Percentiles rank a stretch among this genome's conserved stretches.
Evolutionary conservation across 2,329 filamentous ascomycete genomes (phyloP).

Genomic region (Aspergillus quadricinctus): DNA sequence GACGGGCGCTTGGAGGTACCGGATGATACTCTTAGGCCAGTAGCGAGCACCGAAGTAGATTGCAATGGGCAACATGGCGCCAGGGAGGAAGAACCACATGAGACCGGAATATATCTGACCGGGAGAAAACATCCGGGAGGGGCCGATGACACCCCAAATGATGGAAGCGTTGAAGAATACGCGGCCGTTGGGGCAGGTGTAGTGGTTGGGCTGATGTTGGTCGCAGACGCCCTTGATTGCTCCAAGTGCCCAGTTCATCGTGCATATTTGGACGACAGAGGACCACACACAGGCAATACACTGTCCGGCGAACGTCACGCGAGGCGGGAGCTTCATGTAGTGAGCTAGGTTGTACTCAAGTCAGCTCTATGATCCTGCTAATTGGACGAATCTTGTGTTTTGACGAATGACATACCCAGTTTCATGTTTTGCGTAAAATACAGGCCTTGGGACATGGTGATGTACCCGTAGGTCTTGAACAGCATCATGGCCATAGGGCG

Average conservation of each 20-base stretch:
- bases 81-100: constrained; percentile 68
- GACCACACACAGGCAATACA: constrained; percentile 49
- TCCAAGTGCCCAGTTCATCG: constrained; percentile 43
- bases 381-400: not conserved
- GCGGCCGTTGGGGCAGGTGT: constrained; percentile 54
- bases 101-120: constrained; percentile 60
- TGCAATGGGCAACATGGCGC: constrained; percentile 58
- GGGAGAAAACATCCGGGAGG: constrained; percentile 63
- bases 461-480: constrained; percentile 71
- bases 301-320: constrained; percentile 50
- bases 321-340: constrained; percentile 58
- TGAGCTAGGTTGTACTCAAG: constrained; percentile 37
- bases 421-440: constrained; percentile 65
- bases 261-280: constrained; percentile 46
- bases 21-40: constrained; percentile 58
- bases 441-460: constrained; percentile 62
- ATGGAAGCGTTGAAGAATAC: constrained; percentile 67
- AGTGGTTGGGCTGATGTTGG: constrained; percentile 54
- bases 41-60: constrained; percentile 58
- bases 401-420: constrained; percentile 39
- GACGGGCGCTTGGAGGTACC: constrained; percentile 64
- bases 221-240: constrained; percentile 63
- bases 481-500: constrained; percentile 70
- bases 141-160: constrained; percentile 71
- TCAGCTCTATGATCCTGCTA: constrained; percentile 17